Evolutionary conservation across 2,329 filamentous ascomycete species (phyloP), one percentile per base, ranked within the genome.

Genomic region (Samsoniella hepiali): DNA sequence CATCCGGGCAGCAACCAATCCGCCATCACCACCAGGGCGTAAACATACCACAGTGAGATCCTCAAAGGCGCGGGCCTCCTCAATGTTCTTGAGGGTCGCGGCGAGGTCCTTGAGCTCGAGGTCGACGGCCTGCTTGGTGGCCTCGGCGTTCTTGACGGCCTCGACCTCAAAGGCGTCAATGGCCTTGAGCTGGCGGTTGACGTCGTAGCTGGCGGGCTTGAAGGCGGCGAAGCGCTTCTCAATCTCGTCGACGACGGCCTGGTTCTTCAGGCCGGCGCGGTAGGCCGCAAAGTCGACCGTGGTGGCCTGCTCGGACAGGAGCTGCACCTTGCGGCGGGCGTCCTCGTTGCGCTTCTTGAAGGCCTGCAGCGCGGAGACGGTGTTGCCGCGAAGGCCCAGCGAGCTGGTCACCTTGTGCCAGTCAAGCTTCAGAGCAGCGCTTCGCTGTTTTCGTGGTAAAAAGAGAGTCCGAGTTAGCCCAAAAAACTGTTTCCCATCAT

Each of bases 291-390:
- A 98, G 85, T 99, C 93, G 81, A 99, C 87, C 65, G 87, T 86
- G 74, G 92, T 91, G 69, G 94, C 83, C 77, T 90, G 88, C 81
- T 97, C 92, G 68, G 87, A 88, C 65, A 99, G 91, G 67, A 87
- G 73, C 79, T 90, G 88, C 67, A 99, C 85, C 82, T 94, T 94
- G 84, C 95, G 94, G 81, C 94, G 93, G 76, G 92, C 94, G 78
- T 97, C 93, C 78, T 99, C 95, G 85, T 98, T 97, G 83, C 95
- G 93, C 88, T 97, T 95, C 88, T 99, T 99, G 90, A 99, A 99
- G 70, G 91, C 87, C 78, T 94, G 90, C 67, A 99, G 92, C 67
- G 94, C 90, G 73, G 89, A 82, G 71, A 91, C 93, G 71, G 95
- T 99, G 83, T 93, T 91, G 78, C 95, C 95, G 79, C 91, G 91